Percentiles rank a stretch among this genome's conserved stretches.
Evolutionary conservation across 208 protist species (phyloP).

Genomic region (Plasmodiophora brassicae): DNA sequence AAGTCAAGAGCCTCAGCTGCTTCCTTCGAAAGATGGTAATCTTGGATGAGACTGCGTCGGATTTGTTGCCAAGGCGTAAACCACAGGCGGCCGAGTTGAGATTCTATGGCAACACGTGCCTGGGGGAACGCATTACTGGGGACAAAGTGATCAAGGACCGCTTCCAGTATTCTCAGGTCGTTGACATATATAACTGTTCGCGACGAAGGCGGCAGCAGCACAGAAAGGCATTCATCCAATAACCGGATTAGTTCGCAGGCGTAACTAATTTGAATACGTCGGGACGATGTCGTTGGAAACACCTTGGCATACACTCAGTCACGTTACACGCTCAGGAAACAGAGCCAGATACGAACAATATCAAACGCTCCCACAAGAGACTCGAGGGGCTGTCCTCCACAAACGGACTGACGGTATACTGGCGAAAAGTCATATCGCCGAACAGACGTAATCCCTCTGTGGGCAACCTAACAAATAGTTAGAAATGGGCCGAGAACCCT

Average conservation of each 20-base stretch:
- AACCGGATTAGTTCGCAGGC: neutral
- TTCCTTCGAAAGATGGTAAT: neutral
- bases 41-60: neutral
- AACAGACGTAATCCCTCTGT: neutral
- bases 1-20: neutral
- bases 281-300: neutral
- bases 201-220: neutral
- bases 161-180: neutral
- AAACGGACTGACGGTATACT: neutral
- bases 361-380: neutral
- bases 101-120: neutral
- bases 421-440: neutral
- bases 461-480: neutral
- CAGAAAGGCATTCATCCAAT: neutral
- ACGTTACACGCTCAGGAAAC: neutral
- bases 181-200: constrained; percentile 12
- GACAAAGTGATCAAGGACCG: neutral
- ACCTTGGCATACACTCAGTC: neutral
- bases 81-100: neutral
- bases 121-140: neutral
- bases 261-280: neutral
- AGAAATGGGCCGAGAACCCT: neutral
- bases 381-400: neutral
- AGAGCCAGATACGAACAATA: neutral
- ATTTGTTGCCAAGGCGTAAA: neutral